Evolutionary conservation across 441 rosid species (phyloP).

Genomic region (Isatis lusitanica): DNA sequence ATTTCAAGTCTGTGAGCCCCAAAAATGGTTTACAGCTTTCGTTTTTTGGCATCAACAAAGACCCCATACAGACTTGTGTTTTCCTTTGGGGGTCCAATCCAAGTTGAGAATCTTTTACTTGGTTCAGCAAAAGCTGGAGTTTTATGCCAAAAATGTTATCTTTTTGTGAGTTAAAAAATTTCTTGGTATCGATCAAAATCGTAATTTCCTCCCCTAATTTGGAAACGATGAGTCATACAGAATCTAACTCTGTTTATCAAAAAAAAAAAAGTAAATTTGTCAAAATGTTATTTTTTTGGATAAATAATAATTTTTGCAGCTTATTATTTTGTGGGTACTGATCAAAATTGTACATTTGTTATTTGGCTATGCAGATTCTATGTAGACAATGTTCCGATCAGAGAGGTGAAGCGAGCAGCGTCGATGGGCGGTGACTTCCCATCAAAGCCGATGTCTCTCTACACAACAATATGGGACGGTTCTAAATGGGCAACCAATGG

Average conservation of each 20-base stretch:
- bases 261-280: too few species aligned
- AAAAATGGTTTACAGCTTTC: conserved; percentile 39
- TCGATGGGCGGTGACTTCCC: conserved; percentile 81
- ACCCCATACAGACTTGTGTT: conserved; percentile 10
- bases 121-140: conserved; percentile 21
- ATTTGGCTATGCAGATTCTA: conserved; percentile 56
- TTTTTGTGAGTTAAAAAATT: neutral
- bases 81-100: conserved; percentile 28
- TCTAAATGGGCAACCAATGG: conserved; percentile 94
- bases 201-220: neutral
- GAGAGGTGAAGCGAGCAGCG: conserved; percentile 63
- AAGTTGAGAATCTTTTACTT: conserved; percentile 34
- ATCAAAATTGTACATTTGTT: conserved; percentile 8
- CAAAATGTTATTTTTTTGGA: neutral
- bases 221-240: neutral
- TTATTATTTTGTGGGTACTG: conserved; percentile 8
- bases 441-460: conserved; percentile 88
- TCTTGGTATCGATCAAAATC: conserved; percentile 3
- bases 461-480: conserved; percentile 95
- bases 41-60: conserved; percentile 30
- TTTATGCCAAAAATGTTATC: conserved; percentile 5
- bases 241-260: neutral
- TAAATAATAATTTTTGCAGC: neutral
- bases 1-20: conserved; percentile 28
- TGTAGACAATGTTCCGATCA: conserved; percentile 68